Percentiles rank a stretch among this genome's conserved stretches.
These are phyloP conservation scores for Mucor mucedo DNA, from an alignment of 371 early-diverging fungal species.

Conservation along the genomic window DNA sequence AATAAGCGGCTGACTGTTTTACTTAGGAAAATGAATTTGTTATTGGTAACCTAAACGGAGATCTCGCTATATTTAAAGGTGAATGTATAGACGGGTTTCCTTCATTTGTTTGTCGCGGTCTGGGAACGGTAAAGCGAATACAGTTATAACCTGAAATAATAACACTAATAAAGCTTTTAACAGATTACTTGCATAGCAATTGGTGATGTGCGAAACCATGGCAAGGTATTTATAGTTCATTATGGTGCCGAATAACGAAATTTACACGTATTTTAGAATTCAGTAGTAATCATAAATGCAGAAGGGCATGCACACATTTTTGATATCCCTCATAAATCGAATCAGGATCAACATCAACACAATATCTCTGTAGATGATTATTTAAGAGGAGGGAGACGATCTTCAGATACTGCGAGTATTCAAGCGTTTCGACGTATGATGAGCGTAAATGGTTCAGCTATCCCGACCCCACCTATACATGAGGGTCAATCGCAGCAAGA, in stretches of 20 bases:
- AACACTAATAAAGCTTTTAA: neutral
- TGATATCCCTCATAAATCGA: slow-evolving; percentile 47
- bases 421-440: slow-evolving; percentile 45
- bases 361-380: slow-evolving; percentile 48
- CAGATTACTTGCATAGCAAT: slow-evolving; percentile 74
- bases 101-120: slow-evolving; percentile 59
- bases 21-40: slow-evolving; percentile 82
- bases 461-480: neutral
- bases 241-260: neutral
- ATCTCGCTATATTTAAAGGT: slow-evolving; percentile 82
- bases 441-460: slow-evolving; percentile 17
- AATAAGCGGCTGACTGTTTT: neutral
- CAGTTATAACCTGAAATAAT: neutral
- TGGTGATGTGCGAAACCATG: slow-evolving; percentile 68
- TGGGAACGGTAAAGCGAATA: slow-evolving; percentile 60
- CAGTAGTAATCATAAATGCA: slow-evolving; percentile 68
- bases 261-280: slow-evolving; percentile 44
- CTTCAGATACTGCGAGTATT: slow-evolving; percentile 49
- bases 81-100: slow-evolving; percentile 58
- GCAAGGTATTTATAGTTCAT: slow-evolving; percentile 41
- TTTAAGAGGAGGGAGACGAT: slow-evolving; percentile 39
- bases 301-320: slow-evolving; percentile 74
- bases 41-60: slow-evolving; percentile 80
- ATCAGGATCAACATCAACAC: slow-evolving; percentile 19
- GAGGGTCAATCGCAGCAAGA: neutral